These are phyloP conservation scores for Chlamydomonas sp. DNA, from an alignment of 139 green algal genomes.

Conservation along the genomic window DNA sequence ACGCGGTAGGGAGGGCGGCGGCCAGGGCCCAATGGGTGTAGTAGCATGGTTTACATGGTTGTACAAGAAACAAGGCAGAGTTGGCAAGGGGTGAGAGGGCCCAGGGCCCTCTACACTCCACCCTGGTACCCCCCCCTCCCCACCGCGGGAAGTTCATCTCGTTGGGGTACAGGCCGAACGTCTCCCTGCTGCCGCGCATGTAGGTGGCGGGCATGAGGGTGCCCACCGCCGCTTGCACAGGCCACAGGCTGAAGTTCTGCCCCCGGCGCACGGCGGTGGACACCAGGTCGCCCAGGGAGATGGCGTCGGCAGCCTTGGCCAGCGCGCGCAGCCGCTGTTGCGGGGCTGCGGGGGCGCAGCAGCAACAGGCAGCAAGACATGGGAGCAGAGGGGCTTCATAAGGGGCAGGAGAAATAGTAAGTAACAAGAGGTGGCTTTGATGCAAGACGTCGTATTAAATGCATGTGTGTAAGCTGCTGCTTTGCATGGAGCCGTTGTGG, in stretches of 20 bases:
- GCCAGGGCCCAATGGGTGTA: no score
- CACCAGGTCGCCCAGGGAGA: slow-evolving; percentile 89
- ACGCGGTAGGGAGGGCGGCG: no score
- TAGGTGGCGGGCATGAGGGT: slow-evolving; percentile 80
- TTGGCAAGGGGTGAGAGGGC: neutral
- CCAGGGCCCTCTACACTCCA: neutral
- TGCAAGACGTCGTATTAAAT: neutral
- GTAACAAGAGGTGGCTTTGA: neutral
- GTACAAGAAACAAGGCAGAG: neutral
- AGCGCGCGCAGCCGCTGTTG: slow-evolving; percentile 72
- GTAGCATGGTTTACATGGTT: no score
- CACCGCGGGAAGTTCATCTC: slow-evolving; percentile 83
- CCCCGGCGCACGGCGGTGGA: slow-evolving; percentile 71
- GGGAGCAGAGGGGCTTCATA: neutral
- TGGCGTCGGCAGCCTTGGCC: slow-evolving; percentile 86
- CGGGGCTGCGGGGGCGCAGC: neutral
- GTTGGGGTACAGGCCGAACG: slow-evolving; percentile 68
- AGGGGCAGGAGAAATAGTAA: neutral
- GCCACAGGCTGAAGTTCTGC: slow-evolving; percentile 83
- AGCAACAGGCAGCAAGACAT: neutral
- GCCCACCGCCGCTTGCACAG: slow-evolving; percentile 61
- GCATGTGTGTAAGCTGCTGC: neutral
- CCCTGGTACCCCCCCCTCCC: neutral
- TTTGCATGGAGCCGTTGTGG: no score
- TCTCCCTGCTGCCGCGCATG: slow-evolving; percentile 79